These are phyloP conservation scores for Colletotrichum sp. DNA, from an alignment of 2,329 filamentous ascomycete species.

Conservation along the genomic window DNA sequence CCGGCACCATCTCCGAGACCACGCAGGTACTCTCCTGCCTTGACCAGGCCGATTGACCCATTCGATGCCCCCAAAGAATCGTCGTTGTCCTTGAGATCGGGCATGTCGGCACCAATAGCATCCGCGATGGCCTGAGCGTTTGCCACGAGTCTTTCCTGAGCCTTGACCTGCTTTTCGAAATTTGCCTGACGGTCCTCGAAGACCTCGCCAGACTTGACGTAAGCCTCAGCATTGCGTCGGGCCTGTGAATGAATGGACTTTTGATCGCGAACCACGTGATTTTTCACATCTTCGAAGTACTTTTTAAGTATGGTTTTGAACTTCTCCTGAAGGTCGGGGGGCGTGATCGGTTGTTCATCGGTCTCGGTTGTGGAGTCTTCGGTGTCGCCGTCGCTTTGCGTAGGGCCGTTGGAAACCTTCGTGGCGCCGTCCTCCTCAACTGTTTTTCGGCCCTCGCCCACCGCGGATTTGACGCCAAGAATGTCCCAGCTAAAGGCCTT, in stretches of 20 bases:
- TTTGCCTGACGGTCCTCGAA: conserved; percentile 97
- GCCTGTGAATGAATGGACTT: conserved; percentile 86
- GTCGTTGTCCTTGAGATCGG: conserved; percentile 85
- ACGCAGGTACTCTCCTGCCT: conserved; percentile 90
- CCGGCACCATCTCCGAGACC: conserved; percentile 89
- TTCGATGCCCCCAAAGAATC: conserved; percentile 68
- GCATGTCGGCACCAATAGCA: conserved; percentile 89
- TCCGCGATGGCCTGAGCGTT: conserved; percentile 94
- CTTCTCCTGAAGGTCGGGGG: conserved; percentile 79
- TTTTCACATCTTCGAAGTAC: conserved; percentile 93
- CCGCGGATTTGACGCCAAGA: conserved; percentile 75
- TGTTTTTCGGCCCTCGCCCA: conserved; percentile 80
- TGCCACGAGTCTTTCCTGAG: conserved; percentile 86
- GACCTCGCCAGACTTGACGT: conserved; percentile 97
- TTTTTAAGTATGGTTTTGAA: conserved; percentile 85
- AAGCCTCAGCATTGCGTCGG: conserved; percentile 94
- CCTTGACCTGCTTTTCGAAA: conserved; percentile 92
- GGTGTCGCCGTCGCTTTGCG: neutral
- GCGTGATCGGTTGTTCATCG: conserved; percentile 71
- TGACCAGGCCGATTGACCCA: conserved; percentile 89
- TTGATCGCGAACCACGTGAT: conserved; percentile 88
- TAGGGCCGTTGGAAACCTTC: conserved; percentile 37
- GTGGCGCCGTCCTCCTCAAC: conserved; percentile 81
- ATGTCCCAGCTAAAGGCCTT: conserved; percentile 98
- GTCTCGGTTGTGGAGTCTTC: conserved; percentile 40